Evolutionary conservation across 1,284 basidiomycete genomes (phyloP).

Genomic region (Takashimella koratensis): DNA sequence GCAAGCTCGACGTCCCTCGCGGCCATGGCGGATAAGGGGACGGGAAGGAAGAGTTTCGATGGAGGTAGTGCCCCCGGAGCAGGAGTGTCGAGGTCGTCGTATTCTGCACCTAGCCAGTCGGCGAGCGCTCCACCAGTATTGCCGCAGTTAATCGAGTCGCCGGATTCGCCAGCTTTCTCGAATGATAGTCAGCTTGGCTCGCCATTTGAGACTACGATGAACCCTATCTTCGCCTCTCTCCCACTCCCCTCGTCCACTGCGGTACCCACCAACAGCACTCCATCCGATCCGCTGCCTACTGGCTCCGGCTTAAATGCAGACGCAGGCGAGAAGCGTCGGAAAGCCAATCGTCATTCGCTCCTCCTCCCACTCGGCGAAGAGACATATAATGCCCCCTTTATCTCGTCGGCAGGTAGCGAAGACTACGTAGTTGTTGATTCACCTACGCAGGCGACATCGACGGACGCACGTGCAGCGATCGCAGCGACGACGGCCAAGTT

Average conservation of each 20-base stretch:
- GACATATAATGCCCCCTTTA: not conserved
- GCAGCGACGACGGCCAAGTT: slow-evolving; percentile 18
- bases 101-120: not conserved
- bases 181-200: not conserved
- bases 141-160: not conserved
- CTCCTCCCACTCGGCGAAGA: slow-evolving; percentile 14
- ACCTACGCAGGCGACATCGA: not conserved
- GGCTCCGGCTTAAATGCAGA: no score
- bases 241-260: not conserved
- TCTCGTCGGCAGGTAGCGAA: not conserved
- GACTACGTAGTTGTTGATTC: slow-evolving; percentile 1
- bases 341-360: slow-evolving; percentile 23
- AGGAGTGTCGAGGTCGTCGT: not conserved
- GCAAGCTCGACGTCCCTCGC: slow-evolving; percentile 11
- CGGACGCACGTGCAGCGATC: slow-evolving; percentile 1
- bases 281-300: no score
- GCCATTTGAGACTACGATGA: not conserved
- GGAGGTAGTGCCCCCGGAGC: slow-evolving; percentile 3
- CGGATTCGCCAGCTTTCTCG: not conserved
- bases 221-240: not conserved
- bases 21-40: not conserved
- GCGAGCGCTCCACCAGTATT: not conserved
- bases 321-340: not conserved
- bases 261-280: not conserved
- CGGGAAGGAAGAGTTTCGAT: slow-evolving; percentile 12